phyloP scores from a whole-genome alignment of 139 green algal genomes.

The Pseudopediastrum boryanum region DNA sequence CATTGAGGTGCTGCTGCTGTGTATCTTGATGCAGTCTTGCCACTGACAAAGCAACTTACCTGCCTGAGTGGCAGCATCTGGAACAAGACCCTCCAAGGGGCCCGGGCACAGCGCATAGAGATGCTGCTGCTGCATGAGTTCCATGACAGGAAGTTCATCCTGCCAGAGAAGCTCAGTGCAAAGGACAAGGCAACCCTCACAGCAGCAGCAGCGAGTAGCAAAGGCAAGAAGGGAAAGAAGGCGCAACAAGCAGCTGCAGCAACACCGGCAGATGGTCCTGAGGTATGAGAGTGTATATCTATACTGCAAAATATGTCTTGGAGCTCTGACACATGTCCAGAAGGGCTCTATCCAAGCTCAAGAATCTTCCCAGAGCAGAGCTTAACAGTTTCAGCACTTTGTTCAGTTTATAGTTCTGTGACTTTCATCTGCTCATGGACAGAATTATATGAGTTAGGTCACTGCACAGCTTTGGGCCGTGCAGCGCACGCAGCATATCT shows the following conservation, averaged over 20 bases:
- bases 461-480: no score
- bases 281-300: no score
- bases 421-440: no score
- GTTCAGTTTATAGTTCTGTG: no score
- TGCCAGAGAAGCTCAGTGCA: conserved; percentile 87
- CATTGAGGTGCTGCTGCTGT: neutral
- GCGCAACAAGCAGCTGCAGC: conserved; percentile 35
- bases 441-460: no score
- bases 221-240: conserved; percentile 57
- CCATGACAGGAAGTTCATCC: conserved; percentile 94
- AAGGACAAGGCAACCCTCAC: conserved; percentile 20
- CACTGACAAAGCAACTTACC: conserved; percentile 86
- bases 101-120: conserved; percentile 96
- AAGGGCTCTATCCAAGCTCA: no score
- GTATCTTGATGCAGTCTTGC: conserved; percentile 53
- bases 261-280: neutral
- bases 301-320: no score
- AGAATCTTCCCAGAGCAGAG: no score
- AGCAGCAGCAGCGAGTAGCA: conserved; percentile 4
- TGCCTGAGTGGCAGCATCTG: conserved; percentile 84
- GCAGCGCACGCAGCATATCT: no score
- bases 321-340: no score
- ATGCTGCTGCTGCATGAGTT: conserved; percentile 99
- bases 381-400: no score
- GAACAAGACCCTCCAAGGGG: conserved; percentile 82